Evolutionary conservation across 257 asterid genomes (phyloP).

Genomic region (Solanum chiquidenum): DNA sequence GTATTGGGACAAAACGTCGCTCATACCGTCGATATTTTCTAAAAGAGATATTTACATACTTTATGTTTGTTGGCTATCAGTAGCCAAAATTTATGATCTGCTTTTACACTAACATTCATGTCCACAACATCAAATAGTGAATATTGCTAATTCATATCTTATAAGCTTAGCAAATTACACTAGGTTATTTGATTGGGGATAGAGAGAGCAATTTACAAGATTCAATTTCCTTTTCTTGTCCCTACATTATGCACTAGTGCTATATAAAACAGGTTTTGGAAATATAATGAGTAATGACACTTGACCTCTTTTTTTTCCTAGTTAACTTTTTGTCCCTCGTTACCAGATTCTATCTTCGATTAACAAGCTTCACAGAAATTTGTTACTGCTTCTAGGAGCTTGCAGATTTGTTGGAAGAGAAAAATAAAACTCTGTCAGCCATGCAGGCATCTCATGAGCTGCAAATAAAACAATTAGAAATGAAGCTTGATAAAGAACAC

Average conservation of each 20-base stretch:
- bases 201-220: not conserved
- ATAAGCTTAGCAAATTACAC: not conserved
- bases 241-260: not conserved
- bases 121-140: not conserved
- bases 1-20: not conserved
- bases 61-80: not conserved
- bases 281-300: not conserved
- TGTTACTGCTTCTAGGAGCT: conserved; percentile 68
- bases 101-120: not conserved
- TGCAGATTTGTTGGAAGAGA: conserved; percentile 58
- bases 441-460: conserved; percentile 60
- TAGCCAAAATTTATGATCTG: not conserved
- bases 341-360: not conserved
- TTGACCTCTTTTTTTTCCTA: not conserved
- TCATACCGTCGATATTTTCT: not conserved
- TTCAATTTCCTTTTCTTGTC: not conserved
- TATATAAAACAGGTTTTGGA: not conserved
- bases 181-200: not conserved
- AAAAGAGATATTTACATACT: not conserved
- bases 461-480: conserved; percentile 46
- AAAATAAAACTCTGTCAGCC: conserved; percentile 39
- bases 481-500: conserved; percentile 67
- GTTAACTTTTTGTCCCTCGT: not conserved
- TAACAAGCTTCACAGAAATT: conserved; percentile 29
- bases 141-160: not conserved